phyloP scores from a whole-genome alignment of 2,329 filamentous ascomycete genomes.

The Sporothrix protearum region DNA sequence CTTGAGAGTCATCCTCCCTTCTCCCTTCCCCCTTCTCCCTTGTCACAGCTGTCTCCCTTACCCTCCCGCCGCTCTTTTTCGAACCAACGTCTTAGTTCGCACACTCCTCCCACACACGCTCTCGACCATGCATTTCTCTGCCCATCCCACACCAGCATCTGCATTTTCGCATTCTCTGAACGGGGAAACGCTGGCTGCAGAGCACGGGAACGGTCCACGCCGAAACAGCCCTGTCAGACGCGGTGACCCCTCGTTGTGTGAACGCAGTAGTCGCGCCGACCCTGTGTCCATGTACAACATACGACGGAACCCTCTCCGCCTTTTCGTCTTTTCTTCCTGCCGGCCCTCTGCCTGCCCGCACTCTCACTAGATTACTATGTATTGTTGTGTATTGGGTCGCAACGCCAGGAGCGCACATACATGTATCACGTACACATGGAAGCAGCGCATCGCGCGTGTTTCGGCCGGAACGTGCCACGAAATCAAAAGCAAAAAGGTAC shows the following conservation, averaged over 20 bases:
- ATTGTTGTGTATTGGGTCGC: not conserved
- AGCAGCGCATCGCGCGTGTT: not conserved
- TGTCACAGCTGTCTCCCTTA: not conserved
- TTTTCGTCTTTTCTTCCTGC: not conserved
- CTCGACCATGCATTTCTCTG: not conserved
- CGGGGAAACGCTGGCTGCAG: slow-evolving; percentile 11
- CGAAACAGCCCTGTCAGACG: slow-evolving; percentile 19
- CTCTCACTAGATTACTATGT: not conserved
- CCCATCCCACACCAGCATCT: not conserved
- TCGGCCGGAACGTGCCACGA: not conserved
- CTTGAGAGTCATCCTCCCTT: not conserved
- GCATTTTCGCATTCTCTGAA: not conserved
- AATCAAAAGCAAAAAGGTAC: too few relatives aligned
- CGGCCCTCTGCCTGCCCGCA: not conserved
- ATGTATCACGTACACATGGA: too few relatives aligned
- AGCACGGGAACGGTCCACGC: slow-evolving; percentile 13
- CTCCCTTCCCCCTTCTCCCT: not conserved
- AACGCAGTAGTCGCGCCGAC: too few relatives aligned
- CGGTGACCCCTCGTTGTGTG: not conserved
- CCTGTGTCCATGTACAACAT: not conserved
- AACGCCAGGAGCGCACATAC: slow-evolving; percentile 9
- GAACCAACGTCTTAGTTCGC: not conserved
- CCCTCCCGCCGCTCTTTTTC: not conserved
- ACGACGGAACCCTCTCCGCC: not conserved
- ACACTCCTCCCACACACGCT: too few relatives aligned